Evolutionary conservation across 2,329 filamentous ascomycete species (phyloP), one percentile per base, ranked within the genome.

Genomic region (Apiospora phragmitis): DNA sequence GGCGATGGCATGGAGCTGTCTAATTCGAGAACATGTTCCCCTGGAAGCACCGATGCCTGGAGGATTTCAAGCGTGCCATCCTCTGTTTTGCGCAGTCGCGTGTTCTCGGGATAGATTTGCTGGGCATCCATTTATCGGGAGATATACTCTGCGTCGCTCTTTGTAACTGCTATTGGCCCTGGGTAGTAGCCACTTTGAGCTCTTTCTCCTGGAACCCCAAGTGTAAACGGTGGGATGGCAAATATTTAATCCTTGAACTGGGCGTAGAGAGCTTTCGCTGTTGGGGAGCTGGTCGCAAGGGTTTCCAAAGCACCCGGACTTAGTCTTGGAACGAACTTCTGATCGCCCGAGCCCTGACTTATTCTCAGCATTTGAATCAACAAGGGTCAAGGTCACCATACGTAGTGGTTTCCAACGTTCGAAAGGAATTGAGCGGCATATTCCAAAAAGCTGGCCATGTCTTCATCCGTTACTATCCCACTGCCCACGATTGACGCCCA

Each of bases 381-480:
- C 6, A 6, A 8, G 29, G 2, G 12, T 32, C 5, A 3, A 8
- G 2, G 24, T 11, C 12, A 16, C 12, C 4, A 12, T 70, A 80
- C 79, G 76, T 88, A 89, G 79, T 89, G 91, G 74, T 91, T 91
- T 16, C 89, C 88, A 66, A 87, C 78, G 73, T 90, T 90, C 16
- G 85, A 87, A 6, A 91, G 79, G 74, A 91, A 89, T 51, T 86
- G 85, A 1, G 86, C 85, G 1, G 87, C 83, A 77, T 89, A 91
- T 72, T 86, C 82, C 18, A 90, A 79, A 75, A 90, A 90, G 68
- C 81, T 80, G 21, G 81, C 78, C 24, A 88, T 75, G 32, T 88
- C 80, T 66, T 86, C 81, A 3, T 78, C 71, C 67, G 78, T 81
- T 35, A 87, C 81, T n/a, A 80, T 78, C 14, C 82, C 81, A 65